Conservation (phyloP, 2,329 filamentous ascomycete species). For the Allantophomopsis cytisporea region DNA sequence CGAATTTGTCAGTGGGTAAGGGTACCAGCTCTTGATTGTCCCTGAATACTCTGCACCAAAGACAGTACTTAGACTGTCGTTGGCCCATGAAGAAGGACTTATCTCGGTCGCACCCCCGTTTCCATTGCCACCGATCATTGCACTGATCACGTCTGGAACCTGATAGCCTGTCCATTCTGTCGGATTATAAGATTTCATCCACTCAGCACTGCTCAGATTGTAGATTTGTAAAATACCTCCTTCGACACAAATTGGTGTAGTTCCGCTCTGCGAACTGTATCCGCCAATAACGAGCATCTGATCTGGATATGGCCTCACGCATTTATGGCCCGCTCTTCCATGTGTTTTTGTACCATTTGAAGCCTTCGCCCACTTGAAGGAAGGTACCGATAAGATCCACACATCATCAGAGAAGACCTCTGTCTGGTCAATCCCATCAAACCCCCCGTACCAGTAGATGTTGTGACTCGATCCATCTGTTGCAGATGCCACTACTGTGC, state of each 20-base stretch:
- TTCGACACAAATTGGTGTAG: conserved; percentile 28
- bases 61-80: conserved; percentile 30
- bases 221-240: conserved; percentile 49
- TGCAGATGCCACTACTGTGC: conserved; percentile 61
- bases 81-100: conserved; percentile 33
- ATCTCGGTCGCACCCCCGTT: conserved; percentile 43
- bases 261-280: conserved; percentile 25
- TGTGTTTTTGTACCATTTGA: conserved; percentile 30
- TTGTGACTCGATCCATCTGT: conserved; percentile 63
- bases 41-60: conserved; percentile 42
- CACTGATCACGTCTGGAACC: conserved; percentile 50
- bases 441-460: conserved; percentile 77
- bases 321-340: conserved; percentile 61
- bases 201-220: conserved; percentile 55
- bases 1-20: conserved; percentile 28
- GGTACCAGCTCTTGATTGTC: conserved; percentile 42
- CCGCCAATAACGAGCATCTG: conserved; percentile 74
- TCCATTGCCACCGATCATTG: conserved; percentile 52
- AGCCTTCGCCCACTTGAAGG: conserved; percentile 62
- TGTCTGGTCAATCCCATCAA: conserved; percentile 32
- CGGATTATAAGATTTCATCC: conserved; percentile 60
- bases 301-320: conserved; percentile 61
- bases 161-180: conserved; percentile 48
- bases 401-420: conserved; percentile 47
- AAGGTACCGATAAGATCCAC: conserved; percentile 69